phyloP scores from a whole-genome alignment of 1,284 basidiomycete genomes.

The Puccinia hordei region DNA sequence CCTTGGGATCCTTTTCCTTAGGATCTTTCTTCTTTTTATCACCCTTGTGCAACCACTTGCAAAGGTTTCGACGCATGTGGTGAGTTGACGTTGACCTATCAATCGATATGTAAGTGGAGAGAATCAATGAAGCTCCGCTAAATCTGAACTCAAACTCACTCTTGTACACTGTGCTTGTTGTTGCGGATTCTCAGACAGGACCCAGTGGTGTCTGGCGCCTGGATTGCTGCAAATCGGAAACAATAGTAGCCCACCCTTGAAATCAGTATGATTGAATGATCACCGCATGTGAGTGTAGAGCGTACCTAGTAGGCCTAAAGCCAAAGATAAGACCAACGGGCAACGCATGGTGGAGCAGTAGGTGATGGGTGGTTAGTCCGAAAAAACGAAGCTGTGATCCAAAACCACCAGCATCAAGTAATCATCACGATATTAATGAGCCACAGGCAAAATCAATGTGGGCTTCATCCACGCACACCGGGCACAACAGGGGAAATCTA shows the following conservation, averaged over 20 bases:
- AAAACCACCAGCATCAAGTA: no score
- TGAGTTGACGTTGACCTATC: neutral
- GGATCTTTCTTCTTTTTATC: neutral
- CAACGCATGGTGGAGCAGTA: neutral
- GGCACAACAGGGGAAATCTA: neutral
- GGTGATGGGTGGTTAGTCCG: neutral
- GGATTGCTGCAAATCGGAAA: neutral
- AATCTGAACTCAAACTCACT: constrained; percentile 2
- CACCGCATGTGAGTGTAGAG: neutral
- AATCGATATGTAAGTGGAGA: neutral
- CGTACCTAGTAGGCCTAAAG: constrained; percentile 1
- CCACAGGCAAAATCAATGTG: neutral
- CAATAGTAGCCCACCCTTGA: neutral
- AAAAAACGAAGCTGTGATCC: constrained; percentile 5
- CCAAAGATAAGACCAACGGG: neutral
- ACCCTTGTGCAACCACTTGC: constrained; percentile 11
- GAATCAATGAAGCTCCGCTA: neutral
- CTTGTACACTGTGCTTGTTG: neutral
- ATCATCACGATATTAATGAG: no score
- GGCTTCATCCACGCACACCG: no score
- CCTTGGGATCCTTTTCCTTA: constrained; percentile 5
- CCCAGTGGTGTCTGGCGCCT: constrained; percentile 1
- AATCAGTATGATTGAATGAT: neutral
- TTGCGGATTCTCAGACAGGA: neutral
- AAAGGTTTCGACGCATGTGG: constrained; percentile 21